Conservation (phyloP, 345 rosid genomes). For the Arabis hirsuta region DNA sequence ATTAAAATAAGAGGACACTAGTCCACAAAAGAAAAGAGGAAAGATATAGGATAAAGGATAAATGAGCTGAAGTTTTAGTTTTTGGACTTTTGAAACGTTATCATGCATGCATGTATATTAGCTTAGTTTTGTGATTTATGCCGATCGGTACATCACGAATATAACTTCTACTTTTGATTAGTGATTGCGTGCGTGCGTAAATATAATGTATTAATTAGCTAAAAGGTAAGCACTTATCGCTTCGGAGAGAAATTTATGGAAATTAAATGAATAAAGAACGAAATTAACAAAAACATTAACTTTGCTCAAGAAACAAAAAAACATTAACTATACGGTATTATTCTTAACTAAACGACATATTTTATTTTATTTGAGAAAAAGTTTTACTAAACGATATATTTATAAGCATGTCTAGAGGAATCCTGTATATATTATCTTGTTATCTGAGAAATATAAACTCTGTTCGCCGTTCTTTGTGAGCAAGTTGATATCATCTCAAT, state of each 20-base stretch:
- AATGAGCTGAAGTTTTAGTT: neutral
- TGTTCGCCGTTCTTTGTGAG: neutral
- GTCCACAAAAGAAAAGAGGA: neutral
- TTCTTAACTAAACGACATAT: neutral
- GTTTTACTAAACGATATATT: neutral
- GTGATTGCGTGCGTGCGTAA: conserved; percentile 5
- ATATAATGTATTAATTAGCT: neutral
- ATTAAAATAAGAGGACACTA: neutral
- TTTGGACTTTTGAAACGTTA: conserved; percentile 22
- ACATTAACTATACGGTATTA: neutral
- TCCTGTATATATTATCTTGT: neutral
- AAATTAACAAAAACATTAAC: neutral
- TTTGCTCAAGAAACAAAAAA: neutral
- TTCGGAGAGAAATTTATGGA: neutral
- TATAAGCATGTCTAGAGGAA: neutral
- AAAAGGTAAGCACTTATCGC: neutral
- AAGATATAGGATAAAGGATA: too few relatives aligned
- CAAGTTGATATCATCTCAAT: neutral
- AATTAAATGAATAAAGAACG: neutral
- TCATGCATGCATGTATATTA: conserved; percentile 6
- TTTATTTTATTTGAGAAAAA: too few relatives aligned
- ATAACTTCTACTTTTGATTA: neutral
- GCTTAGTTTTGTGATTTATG: conserved; percentile 14
- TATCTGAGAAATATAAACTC: neutral
- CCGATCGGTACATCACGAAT: neutral